Evolutionary conservation across 2,329 filamentous ascomycete genomes (phyloP), one percentile per base, ranked within the genome.

Genomic region (Bisporella sp.): DNA sequence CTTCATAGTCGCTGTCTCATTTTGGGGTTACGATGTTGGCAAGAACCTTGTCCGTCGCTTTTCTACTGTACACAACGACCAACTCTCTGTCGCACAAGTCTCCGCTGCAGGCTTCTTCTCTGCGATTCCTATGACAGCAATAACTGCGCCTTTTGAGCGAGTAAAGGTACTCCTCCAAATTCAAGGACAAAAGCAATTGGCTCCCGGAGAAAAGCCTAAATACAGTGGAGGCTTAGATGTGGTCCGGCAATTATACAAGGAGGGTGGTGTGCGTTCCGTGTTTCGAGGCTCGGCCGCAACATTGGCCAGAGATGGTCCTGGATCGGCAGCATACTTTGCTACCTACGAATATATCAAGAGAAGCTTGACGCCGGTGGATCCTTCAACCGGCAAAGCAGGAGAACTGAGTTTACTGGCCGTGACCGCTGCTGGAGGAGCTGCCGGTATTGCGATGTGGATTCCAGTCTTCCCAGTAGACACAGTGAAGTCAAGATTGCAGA

Each of bases 111-210:
- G 93, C 57, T 96, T 96, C 81, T 95, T 99, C 80, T 95, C 89
- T 65, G 93, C 93, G 54, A 87, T 99, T 53, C 93, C 93, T 64
- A 95, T 95, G 89, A 99, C 93, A 4, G 72, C 89, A 70, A 96
- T 99, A 73, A 97, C 93, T n/a, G 93, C 93, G 4, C 93, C 93
- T 54, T 97, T 99, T 68, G 93, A 99, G 78, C 92, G 93, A 64
- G 90, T 99, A 62, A 99, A 99, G 73, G 92, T 99, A 50, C 90
- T 99, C 57, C 84, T 99, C 1, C 93, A 99, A 70, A 95, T 97
- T 59, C 93, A 97, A 72, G 91, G 90, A 64, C 90, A 96, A 71
- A 90, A 91, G 71, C 73, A 78, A 48, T 84, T 93, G 40, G 82
- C 84, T 1, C 88, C 91, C 0, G 92, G 91, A 64, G 87, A 96